Percentiles rank a stretch among this genome's conserved stretches.
These are phyloP conservation scores for Telopea speciosissima DNA, from an alignment of 177 flowering plant genomes.

Conservation along the genomic window DNA sequence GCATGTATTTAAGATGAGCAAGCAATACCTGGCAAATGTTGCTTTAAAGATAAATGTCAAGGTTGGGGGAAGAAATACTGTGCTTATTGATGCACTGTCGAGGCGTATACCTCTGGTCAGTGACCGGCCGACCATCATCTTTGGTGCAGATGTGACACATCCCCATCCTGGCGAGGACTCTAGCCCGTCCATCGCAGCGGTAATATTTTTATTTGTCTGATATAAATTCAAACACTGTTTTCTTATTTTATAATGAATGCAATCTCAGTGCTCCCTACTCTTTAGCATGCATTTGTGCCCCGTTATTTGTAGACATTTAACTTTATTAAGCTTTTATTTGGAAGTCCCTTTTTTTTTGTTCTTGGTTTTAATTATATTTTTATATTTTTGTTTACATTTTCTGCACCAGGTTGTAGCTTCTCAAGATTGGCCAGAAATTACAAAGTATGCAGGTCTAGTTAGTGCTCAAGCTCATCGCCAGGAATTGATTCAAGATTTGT, in stretches of 20 bases:
- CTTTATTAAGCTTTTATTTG: no score
- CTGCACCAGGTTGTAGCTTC: conserved; percentile 41
- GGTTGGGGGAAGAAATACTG: conserved; percentile 49
- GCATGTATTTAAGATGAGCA: conserved; percentile 41
- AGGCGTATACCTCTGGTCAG: conserved; percentile 42
- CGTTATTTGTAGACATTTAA: no score
- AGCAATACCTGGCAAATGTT: conserved; percentile 45
- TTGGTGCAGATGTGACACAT: conserved; percentile 55
- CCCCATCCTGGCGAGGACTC: conserved; percentile 57
- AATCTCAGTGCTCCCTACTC: no score
- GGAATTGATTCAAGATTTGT: conserved; percentile 43
- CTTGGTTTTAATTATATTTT: neutral
- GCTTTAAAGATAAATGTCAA: conserved; percentile 45
- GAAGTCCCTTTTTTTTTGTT: no score
- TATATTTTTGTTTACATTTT: neutral
- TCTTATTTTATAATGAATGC: no score
- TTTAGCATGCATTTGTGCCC: no score
- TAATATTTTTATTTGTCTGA: conserved; percentile 12
- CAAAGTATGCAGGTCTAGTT: conserved; percentile 51
- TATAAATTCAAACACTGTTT: no score
- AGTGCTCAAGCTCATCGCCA: conserved; percentile 54
- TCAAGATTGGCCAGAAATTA: conserved; percentile 50
- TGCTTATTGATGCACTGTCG: conserved; percentile 41
- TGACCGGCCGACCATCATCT: conserved; percentile 45
- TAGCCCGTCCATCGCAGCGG: conserved; percentile 51